Evolutionary conservation across 2,329 filamentous ascomycete genomes (phyloP).

Genomic region (Fusarium subtropicale): DNA sequence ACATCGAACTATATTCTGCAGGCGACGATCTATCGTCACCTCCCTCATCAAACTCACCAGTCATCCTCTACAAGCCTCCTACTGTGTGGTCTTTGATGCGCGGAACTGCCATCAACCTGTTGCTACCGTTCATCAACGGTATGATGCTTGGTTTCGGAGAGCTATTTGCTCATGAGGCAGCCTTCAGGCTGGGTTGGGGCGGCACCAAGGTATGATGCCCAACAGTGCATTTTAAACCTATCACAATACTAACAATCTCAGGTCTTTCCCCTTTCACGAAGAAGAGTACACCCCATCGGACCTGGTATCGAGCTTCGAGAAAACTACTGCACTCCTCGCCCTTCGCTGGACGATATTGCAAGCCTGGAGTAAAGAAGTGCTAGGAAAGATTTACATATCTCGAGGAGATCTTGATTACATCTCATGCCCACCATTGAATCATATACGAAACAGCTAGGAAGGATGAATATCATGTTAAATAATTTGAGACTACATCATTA

Average conservation of each 20-base stretch:
- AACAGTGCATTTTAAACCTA: background rate
- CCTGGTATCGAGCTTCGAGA: conserved; percentile 86
- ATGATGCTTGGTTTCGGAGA: conserved; percentile 99
- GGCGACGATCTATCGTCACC: conserved; percentile 72
- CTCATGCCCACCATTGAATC: background rate
- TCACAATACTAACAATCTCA: conserved; percentile 47
- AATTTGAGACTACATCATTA: conserved; percentile 44
- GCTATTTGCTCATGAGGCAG: conserved; percentile 94
- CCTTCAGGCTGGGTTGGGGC: conserved; percentile 92
- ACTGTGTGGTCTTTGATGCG: conserved; percentile 87
- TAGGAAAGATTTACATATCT: background rate
- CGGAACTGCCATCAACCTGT: conserved; percentile 93
- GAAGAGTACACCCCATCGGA: conserved; percentile 75
- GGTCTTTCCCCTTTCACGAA: conserved; percentile 70
- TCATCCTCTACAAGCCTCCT: conserved; percentile 90
- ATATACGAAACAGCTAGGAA: conserved; percentile 16
- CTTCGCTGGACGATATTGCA: conserved; percentile 73
- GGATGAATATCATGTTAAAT: conserved; percentile 39
- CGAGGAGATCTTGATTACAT: background rate
- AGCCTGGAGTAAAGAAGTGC: conserved; percentile 69
- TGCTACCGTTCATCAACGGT: conserved; percentile 95
- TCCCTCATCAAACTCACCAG: conserved; percentile 71
- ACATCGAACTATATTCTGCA: conserved; percentile 84
- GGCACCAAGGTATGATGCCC: conserved; percentile 79
- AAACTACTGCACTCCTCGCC: conserved; percentile 65